Percentiles rank a stretch among this genome's conserved stretches.
These are phyloP conservation scores for Fusarium acutatum DNA, from an alignment of 2,329 filamentous ascomycete species.

Conservation along the genomic window DNA sequence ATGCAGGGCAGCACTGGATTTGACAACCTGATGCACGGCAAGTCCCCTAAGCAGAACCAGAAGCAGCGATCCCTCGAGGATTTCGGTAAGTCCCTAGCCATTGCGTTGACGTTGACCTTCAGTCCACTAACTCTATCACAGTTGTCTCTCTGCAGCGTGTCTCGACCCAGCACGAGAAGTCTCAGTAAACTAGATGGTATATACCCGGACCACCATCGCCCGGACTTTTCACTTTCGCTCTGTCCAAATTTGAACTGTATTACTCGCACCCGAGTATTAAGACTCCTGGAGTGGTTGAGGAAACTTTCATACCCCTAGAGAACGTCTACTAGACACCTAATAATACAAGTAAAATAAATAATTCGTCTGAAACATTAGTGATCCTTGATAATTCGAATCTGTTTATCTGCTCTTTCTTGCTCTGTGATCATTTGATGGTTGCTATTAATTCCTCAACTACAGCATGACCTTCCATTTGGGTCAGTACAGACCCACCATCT, in stretches of 20 bases:
- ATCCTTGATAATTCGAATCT: neutral
- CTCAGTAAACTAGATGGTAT: slow-evolving; percentile 63
- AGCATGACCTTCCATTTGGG: neutral
- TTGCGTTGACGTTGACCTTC: neutral
- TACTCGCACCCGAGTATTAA: slow-evolving; percentile 48
- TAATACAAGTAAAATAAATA: slow-evolving; percentile 55
- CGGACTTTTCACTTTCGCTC: slow-evolving; percentile 51
- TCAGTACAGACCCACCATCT: neutral
- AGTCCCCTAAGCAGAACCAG: slow-evolving; percentile 80
- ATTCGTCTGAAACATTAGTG: neutral
- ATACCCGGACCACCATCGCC: slow-evolving; percentile 50
- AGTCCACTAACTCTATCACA: slow-evolving; percentile 62
- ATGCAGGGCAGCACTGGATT: slow-evolving; percentile 83
- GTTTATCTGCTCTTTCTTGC: neutral
- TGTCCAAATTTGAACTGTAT: slow-evolving; percentile 53
- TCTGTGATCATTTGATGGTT: neutral
- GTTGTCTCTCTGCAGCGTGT: slow-evolving; percentile 90
- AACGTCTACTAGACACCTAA: slow-evolving; percentile 53
- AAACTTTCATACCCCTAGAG: slow-evolving; percentile 51
- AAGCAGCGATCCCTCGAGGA: slow-evolving; percentile 89
- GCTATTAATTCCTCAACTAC: neutral
- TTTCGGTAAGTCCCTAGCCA: slow-evolving; percentile 73
- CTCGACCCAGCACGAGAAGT: slow-evolving; percentile 92
- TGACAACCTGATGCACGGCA: slow-evolving; percentile 93
- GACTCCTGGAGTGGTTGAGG: slow-evolving; percentile 47